These are phyloP conservation scores for Hypoxylon sp. DNA, from an alignment of 2,329 filamentous ascomycete genomes.

Conservation along the genomic window DNA sequence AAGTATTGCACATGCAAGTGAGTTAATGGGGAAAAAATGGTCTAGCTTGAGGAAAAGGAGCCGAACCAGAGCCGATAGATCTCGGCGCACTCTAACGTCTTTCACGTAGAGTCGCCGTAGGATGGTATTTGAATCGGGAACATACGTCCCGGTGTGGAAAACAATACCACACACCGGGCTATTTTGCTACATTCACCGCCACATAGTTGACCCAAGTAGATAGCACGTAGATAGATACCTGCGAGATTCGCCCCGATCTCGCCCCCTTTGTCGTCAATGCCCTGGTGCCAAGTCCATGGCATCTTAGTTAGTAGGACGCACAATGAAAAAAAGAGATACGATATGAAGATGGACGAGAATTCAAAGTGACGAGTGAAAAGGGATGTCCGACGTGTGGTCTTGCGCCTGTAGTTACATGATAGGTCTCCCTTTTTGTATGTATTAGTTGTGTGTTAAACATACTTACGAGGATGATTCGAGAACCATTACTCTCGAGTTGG, in stretches of 20 bases:
- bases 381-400: neutral
- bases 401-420: too few species aligned
- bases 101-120: constrained; percentile 18
- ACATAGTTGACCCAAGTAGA: constrained; percentile 28
- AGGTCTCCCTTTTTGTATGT: too few species aligned
- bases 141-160: constrained; percentile 4
- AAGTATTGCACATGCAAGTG: constrained; percentile 26
- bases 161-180: constrained; percentile 1
- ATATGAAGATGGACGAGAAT: constrained; percentile 1
- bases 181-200: constrained; percentile 35
- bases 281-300: neutral
- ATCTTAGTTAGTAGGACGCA: neutral
- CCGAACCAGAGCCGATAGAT: constrained; percentile 12
- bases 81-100: constrained; percentile 12
- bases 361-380: neutral
- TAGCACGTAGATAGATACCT: constrained; percentile 38
- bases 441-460: too few species aligned
- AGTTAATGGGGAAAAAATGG: constrained; percentile 36
- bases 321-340: constrained; percentile 10
- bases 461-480: too few species aligned
- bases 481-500: too few species aligned
- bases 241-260: constrained; percentile 20
- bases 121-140: constrained; percentile 24
- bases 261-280: neutral
- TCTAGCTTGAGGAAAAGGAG: constrained; percentile 13